These are phyloP conservation scores for Spirogloea muscicola DNA, from an alignment of 139 green algal genomes.

Conservation along the genomic window DNA sequence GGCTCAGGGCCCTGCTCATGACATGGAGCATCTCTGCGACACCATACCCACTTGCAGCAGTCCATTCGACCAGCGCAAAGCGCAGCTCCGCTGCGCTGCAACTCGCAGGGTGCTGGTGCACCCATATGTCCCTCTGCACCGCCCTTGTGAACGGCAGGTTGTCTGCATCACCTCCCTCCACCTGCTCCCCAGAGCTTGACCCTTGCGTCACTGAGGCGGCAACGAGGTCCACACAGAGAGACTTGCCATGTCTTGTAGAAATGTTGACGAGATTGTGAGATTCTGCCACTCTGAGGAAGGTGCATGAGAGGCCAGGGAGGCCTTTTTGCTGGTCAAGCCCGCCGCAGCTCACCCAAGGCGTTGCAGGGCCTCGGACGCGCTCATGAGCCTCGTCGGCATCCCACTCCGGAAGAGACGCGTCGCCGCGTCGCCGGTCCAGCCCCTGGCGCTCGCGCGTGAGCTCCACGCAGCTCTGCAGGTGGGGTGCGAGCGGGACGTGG, in stretches of 20 bases:
- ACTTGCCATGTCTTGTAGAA: too few species aligned
- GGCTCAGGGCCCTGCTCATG: neutral
- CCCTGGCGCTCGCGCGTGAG: neutral
- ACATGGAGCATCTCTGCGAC: too few species aligned
- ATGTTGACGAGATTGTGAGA: too few species aligned
- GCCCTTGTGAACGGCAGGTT: slow-evolving; percentile 16
- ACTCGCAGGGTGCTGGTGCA: slow-evolving; percentile 17
- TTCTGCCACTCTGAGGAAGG: neutral
- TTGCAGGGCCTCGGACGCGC: neutral
- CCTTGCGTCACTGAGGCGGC: too few species aligned
- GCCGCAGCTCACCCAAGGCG: neutral
- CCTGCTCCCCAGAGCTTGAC: too few species aligned
- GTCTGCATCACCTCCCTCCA: slow-evolving; percentile 1
- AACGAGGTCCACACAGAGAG: too few species aligned
- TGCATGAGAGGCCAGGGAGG: neutral
- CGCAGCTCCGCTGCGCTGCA: neutral
- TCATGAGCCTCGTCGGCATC: neutral
- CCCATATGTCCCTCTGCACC: slow-evolving; percentile 25
- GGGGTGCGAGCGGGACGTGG: neutral
- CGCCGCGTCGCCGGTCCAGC: slow-evolving; percentile 3
- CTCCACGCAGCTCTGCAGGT: neutral
- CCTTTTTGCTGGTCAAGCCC: neutral
- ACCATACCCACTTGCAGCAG: too few species aligned
- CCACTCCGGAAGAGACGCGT: too few species aligned
- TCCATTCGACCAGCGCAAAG: too few species aligned